Conservation (phyloP, 441 rosid species). For the Theobroma grandiflorum region DNA sequence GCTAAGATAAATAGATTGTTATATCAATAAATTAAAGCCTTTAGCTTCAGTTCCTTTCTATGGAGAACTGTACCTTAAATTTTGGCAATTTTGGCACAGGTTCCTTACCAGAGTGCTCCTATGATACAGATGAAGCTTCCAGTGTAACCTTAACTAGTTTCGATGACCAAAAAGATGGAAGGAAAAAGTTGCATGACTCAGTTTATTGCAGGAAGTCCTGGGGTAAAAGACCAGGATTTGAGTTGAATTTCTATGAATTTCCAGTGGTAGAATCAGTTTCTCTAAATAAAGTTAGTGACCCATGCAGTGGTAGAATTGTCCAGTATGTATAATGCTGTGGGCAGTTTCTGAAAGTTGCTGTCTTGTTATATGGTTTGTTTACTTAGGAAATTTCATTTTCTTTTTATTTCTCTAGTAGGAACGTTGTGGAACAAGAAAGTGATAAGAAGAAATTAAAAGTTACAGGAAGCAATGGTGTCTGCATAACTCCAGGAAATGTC, state of each 20-base stretch:
- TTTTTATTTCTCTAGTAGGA: background rate
- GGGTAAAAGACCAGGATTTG: slow-evolving; percentile 6
- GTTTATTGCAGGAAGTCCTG: slow-evolving; percentile 14
- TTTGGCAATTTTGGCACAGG: slow-evolving; percentile 11
- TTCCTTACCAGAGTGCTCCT: background rate
- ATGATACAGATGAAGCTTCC: slow-evolving; percentile 23
- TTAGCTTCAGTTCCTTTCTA: background rate
- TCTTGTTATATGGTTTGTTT: background rate
- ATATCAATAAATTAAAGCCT: background rate
- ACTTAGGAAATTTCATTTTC: background rate
- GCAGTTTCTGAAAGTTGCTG: slow-evolving; percentile 15
- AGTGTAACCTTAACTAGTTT: slow-evolving; percentile 25
- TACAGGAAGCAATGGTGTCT: slow-evolving; percentile 22
- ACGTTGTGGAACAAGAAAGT: slow-evolving; percentile 11
- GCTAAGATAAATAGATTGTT: background rate
- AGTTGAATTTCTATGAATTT: slow-evolving; percentile 12
- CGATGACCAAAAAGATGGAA: slow-evolving; percentile 18
- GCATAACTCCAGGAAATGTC: slow-evolving; percentile 22
- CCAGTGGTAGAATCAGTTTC: slow-evolving; percentile 1
- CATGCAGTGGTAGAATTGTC: slow-evolving; percentile 20
- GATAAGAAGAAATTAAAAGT: slow-evolving; percentile 5
- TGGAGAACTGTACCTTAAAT: background rate
- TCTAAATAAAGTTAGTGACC: slow-evolving; percentile 8
- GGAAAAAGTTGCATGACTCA: background rate
- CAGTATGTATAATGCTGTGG: slow-evolving; percentile 22